These are phyloP conservation scores for Fonsecaea multimorphosa DNA, from an alignment of 2,329 filamentous ascomycete genomes.

Conservation along the genomic window DNA sequence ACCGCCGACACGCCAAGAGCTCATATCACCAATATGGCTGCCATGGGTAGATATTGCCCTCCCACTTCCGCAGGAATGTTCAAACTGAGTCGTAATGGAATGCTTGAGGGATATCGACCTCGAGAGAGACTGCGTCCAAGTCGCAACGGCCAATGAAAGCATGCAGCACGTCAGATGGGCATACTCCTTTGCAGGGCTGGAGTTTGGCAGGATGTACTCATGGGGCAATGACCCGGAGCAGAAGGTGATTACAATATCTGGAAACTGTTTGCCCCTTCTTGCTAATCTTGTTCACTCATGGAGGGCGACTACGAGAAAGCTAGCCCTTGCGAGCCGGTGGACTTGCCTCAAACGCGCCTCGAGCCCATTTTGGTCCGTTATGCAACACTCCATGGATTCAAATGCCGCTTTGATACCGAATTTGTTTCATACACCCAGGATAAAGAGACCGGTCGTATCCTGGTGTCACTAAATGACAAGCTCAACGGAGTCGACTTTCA, in stretches of 20 bases:
- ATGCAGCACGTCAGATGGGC: slow-evolving; percentile 53
- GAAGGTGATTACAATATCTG: neutral
- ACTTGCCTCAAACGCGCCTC: slow-evolving; percentile 51
- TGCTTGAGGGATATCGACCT: slow-evolving; percentile 10
- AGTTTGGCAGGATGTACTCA: slow-evolving; percentile 50
- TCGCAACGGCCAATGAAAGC: slow-evolving; percentile 42
- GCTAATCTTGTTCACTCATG: neutral
- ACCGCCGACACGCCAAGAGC: slow-evolving; percentile 25
- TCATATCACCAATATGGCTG: slow-evolving; percentile 28
- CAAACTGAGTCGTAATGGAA: slow-evolving; percentile 7
- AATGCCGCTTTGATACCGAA: slow-evolving; percentile 48
- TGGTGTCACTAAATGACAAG: slow-evolving; percentile 46
- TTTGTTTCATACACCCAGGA: slow-evolving; percentile 42
- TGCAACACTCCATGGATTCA: slow-evolving; percentile 47
- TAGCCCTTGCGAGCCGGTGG: slow-evolving; percentile 49
- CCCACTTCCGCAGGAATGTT: neutral
- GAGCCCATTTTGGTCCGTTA: slow-evolving; percentile 51
- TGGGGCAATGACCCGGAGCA: slow-evolving; percentile 50
- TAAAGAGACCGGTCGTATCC: slow-evolving; percentile 40
- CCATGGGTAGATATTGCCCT: slow-evolving; percentile 14
- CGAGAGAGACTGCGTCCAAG: slow-evolving; percentile 39
- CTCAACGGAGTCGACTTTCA: slow-evolving; percentile 49
- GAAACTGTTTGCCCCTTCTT: neutral
- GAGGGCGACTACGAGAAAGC: slow-evolving; percentile 50
- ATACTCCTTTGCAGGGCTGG: slow-evolving; percentile 51